Base-by-base conservation (phyloP, 805 yeast genomes). In the Metschnikowia matae region DNA sequence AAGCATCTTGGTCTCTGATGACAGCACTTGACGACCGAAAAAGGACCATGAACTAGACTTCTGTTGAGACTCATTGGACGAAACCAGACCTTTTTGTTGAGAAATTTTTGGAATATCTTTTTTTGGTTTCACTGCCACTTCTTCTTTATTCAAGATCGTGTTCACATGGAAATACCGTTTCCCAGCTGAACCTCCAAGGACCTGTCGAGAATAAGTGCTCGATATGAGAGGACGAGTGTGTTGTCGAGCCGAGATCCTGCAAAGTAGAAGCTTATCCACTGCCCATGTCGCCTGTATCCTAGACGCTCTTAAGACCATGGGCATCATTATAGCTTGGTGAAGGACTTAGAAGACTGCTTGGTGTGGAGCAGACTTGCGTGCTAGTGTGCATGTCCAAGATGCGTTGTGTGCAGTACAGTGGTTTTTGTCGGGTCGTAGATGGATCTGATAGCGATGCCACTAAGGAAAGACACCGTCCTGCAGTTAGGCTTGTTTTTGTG, bases 1-100 rank as follows among this genome's bases (percentile, higher is more conserved):
- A 50, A 89, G 68, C 66, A 89, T 89, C 53, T 78, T 64, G 49
- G 72, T 52, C 55, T 80, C 81, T 2, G 82, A 77, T 1, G 71
- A 65, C 40, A 65, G 49, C 40, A 58, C 54, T 31, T 51, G 40
- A 35, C 58, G 53, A n/a, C 61, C 61, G 17, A 58, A 57, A 21
- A 54, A 26, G 11, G 36, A 23, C 41, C 52, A 35, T 8, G 29
- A 23, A 31, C 32, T 39, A 6, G 37, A 44, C 21, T 41, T 40
- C n/a, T 26, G 21, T 13, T 33, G 32, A 11, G 29, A 26, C 11
- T 26, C 29, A 10, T 26, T 26, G 29, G 29, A 26, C 11, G 11
- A 26, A 8, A 8, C 29, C 29, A 26, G 11, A 11, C 11, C 4
- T 4, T 26, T 26, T 26, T 26, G 11, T 26, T 8, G 13, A 26